phyloP scores from a whole-genome alignment of 2,329 filamentous ascomycete genomes.

The Sporothrix humicola region DNA sequence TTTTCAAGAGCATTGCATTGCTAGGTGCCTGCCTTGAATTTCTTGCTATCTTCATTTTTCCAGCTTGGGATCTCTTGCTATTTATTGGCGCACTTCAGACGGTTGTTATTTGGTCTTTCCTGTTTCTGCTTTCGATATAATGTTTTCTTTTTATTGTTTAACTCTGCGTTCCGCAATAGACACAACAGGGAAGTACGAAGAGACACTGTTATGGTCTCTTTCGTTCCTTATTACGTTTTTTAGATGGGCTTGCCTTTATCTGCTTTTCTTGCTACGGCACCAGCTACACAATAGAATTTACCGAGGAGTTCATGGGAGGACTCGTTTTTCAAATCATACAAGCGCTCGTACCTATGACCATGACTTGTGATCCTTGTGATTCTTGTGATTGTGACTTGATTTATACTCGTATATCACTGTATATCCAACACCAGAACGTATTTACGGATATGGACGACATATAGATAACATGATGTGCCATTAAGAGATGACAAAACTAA shows the following conservation, averaged over 20 bases:
- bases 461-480: neutral
- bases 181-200: neutral
- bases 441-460: no score
- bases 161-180: conserved; percentile 18
- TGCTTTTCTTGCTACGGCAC: neutral
- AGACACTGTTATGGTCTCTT: neutral
- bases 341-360: neutral
- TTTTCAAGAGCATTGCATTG: conserved; percentile 9
- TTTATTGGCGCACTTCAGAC: neutral
- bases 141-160: conserved; percentile 9
- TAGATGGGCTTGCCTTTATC: conserved; percentile 6
- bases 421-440: neutral
- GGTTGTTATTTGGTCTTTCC: neutral
- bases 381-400: neutral
- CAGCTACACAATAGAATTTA: conserved; percentile 17
- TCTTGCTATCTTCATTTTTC: neutral
- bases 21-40: neutral
- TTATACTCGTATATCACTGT: neutral
- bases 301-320: neutral
- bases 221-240: neutral
- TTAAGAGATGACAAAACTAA: neutral
- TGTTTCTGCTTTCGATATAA: neutral
- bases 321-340: neutral
- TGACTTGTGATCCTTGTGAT: neutral
- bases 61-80: neutral